Percentiles rank a stretch among this genome's conserved stretches.
phyloP scores from a whole-genome alignment of 805 yeast genomes.

The Wickerhamomyces bisporus region DNA sequence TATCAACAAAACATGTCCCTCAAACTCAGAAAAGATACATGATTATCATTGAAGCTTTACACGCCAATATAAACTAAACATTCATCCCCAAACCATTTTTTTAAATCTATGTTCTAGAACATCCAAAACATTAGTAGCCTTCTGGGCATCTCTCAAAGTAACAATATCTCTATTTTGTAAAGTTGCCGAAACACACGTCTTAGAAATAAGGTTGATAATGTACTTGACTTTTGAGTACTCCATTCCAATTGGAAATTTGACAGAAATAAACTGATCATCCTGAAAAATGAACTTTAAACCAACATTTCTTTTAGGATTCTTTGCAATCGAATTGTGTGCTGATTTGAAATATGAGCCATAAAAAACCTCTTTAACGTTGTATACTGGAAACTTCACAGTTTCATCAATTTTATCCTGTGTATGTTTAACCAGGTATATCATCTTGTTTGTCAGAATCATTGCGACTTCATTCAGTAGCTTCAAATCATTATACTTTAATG shows the following conservation, averaged over 20 bases:
- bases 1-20: no score
- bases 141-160: constrained; percentile 30
- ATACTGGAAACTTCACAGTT: constrained; percentile 15
- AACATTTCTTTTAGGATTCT: constrained; percentile 28
- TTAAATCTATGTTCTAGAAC: constrained; percentile 32
- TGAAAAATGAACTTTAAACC: constrained; percentile 24
- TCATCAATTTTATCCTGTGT: constrained; percentile 14
- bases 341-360: constrained; percentile 27
- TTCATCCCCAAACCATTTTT: constrained; percentile 34
- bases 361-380: constrained; percentile 19
- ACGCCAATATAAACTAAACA: no score
- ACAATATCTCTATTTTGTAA: constrained; percentile 29
- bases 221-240: constrained; percentile 20
- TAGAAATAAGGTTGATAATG: constrained; percentile 19
- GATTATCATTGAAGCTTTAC: no score
- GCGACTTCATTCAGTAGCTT: constrained; percentile 12
- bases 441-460: constrained; percentile 18
- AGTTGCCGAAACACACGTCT: constrained; percentile 19
- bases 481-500: constrained; percentile 16
- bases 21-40: no score
- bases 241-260: constrained; percentile 23
- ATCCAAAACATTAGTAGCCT: constrained; percentile 29
- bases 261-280: constrained; percentile 3
- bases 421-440: constrained; percentile 18
- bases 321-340: constrained; percentile 14